Evolutionary conservation across 2,329 filamentous ascomycete species (phyloP).

Genomic region (Fusarium staphyleae): DNA sequence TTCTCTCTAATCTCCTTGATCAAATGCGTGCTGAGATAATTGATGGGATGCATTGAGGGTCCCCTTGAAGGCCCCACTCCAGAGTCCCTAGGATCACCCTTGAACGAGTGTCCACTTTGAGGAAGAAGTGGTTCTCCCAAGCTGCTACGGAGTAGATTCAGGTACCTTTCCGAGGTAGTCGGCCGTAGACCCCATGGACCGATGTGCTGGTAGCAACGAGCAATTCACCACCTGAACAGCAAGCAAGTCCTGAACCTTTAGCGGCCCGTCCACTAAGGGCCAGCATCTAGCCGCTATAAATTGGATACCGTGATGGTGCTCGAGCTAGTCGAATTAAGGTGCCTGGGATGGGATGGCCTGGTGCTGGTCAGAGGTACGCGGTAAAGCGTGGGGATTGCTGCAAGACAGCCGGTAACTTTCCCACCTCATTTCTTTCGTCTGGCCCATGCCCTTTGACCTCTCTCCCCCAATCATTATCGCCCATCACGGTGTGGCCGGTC

Average conservation of each 20-base stretch:
- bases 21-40: constrained; percentile 12
- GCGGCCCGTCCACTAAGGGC: background rate
- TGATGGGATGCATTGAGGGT: constrained; percentile 24
- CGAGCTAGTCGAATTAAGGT: background rate
- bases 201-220: background rate
- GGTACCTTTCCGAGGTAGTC: background rate
- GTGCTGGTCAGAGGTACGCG: constrained; percentile 13
- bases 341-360: background rate
- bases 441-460: constrained; percentile 16
- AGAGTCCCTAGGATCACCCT: constrained; percentile 21
- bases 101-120: constrained; percentile 3
- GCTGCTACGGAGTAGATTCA: constrained; percentile 7
- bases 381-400: background rate
- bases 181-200: background rate
- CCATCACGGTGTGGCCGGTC: constrained; percentile 33
- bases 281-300: constrained; percentile 3
- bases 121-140: background rate
- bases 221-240: background rate
- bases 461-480: constrained; percentile 25
- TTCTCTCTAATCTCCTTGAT: constrained; percentile 14
- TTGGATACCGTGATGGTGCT: background rate
- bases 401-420: constrained; percentile 15
- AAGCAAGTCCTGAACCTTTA: background rate
- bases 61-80: constrained; percentile 24
- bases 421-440: constrained; percentile 29